A percentile compares a stretch with the other conserved stretches of the same genome.
Conservation (phyloP, 495 filamentous ascomycete genomes). For the Penicillium taxi region DNA sequence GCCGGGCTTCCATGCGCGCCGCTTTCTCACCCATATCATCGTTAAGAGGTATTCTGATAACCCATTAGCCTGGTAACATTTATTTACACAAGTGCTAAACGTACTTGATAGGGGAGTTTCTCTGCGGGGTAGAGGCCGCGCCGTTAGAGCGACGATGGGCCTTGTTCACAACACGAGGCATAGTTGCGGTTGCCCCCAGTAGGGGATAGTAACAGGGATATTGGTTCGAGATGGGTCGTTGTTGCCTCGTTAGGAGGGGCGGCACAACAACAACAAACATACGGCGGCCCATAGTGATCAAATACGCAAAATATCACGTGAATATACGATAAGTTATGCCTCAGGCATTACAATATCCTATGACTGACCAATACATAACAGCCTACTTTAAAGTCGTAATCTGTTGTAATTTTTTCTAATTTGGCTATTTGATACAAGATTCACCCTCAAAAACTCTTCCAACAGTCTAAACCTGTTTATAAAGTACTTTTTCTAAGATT, state of each 20-base stretch:
- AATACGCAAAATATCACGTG: conserved; percentile 15
- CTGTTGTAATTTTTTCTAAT: no score
- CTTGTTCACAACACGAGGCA: conserved; percentile 67
- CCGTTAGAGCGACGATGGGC: conserved; percentile 42
- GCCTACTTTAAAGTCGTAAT: no score
- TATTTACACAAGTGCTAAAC: no score
- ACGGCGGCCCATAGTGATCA: conserved; percentile 13
- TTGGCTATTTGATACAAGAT: no score
- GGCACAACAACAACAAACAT: conserved; percentile 34
- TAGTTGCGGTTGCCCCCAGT: conserved; percentile 37
- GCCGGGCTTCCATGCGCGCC: conserved; percentile 75
- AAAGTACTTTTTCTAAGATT: no score
- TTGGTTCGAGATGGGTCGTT: conserved; percentile 8
- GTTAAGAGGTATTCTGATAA: conserved; percentile 74
- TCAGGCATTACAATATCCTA: conserved; percentile 4
- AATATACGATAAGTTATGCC: neutral
- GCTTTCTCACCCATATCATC: conserved; percentile 93
- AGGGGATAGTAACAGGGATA: conserved; percentile 15
- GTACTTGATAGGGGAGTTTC: conserved; percentile 62
- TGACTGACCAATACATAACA: no score
- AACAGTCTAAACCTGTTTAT: no score
- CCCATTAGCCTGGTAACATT: no score
- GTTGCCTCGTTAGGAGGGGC: conserved; percentile 14
- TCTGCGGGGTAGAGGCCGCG: conserved; percentile 51
- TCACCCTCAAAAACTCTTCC: no score